Base-by-base conservation (phyloP, 352 stramenopile species). In the Globisporangium cystogenes region DNA sequence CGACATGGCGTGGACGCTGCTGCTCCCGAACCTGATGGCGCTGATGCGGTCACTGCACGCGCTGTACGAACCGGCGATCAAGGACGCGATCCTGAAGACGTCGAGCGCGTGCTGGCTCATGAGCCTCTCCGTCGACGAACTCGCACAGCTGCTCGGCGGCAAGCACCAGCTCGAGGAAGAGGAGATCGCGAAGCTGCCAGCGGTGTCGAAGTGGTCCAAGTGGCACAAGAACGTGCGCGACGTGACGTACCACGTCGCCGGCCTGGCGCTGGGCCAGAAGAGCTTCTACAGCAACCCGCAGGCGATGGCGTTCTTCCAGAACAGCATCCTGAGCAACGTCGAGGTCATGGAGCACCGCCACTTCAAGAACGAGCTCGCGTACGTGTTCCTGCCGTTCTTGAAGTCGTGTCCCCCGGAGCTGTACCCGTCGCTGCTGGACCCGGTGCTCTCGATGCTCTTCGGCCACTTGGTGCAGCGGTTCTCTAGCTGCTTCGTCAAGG, bases 161-260 rank as follows among this genome's bases (percentile, higher is more conserved):
- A 90, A 87, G 31, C 80, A 86, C 46, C 72, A 87, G 27, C 60
- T 90, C 0, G 76, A 87, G 55, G 74, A 90, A 63, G 79, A 89
- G 53, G 53, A 85, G 53, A 54, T 90, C 35, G 62, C 65, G 0
- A 76, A 84, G 56, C 55, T 90, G 1, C 70, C 78, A 0, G 24
- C 37, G 1, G 69, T 63, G 0, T 70, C 77, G 0, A 84, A 72
- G 40, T 87, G 76, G 74, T 84, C 79, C 4, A 89, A 89, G 42
- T 93, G 82, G 82, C 70, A 86, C 56, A 90, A 88, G 57, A 90
- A 89, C 48, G 70, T 89, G 2, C 79, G 82, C 18, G 82, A 93
- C 55, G 79, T 90, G 48, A 69, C 65, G 35, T 93, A 89, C 49
- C 82, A 93, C 64, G 65, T 93, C 23, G 74, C 86, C 56, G 82